A percentile compares a stretch with the other conserved stretches of the same genome.
These are phyloP conservation scores for Geotrichum siamense DNA, from an alignment of 1,139 yeast genomes.

Conservation along the genomic window DNA sequence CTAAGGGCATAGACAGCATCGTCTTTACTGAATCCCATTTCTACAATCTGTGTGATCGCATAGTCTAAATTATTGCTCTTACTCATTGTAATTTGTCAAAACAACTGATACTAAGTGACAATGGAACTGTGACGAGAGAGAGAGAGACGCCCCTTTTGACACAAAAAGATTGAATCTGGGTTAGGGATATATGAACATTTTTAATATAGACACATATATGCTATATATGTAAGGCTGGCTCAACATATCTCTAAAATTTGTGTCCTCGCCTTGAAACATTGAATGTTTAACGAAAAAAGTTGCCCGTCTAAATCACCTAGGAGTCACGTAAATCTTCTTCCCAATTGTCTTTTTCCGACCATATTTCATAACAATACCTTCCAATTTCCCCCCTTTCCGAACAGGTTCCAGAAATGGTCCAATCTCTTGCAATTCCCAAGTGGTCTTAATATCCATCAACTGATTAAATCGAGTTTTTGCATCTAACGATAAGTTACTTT, in stretches of 20 bases:
- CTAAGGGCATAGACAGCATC: conserved; percentile 32
- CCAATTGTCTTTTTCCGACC: conserved; percentile 61
- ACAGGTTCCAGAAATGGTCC: conserved; percentile 55
- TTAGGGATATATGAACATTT: too few relatives aligned
- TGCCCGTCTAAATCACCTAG: conserved; percentile 2
- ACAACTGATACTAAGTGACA: too few relatives aligned
- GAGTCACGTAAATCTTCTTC: conserved; percentile 26
- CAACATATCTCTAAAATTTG: too few relatives aligned
- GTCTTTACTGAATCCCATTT: conserved; percentile 55
- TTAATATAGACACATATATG: too few relatives aligned
- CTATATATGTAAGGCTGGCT: too few relatives aligned
- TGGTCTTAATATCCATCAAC: conserved; percentile 51
- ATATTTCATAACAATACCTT: conserved; percentile 64
- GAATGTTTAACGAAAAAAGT: background rate
- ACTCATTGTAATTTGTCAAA: too few relatives aligned
- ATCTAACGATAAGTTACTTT: conserved; percentile 44
- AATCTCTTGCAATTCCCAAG: conserved; percentile 70
- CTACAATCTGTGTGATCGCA: conserved; percentile 38
- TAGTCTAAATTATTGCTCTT: conserved; percentile 12
- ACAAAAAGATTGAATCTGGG: too few relatives aligned
- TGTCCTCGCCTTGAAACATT: too few relatives aligned
- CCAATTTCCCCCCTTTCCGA: conserved; percentile 52
- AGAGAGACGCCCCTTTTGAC: too few relatives aligned
- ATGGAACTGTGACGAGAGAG: background rate
- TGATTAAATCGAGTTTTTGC: conserved; percentile 50